Conservation (phyloP, 352 stramenopile species). For the Thraustochytrium aureum region DNA sequence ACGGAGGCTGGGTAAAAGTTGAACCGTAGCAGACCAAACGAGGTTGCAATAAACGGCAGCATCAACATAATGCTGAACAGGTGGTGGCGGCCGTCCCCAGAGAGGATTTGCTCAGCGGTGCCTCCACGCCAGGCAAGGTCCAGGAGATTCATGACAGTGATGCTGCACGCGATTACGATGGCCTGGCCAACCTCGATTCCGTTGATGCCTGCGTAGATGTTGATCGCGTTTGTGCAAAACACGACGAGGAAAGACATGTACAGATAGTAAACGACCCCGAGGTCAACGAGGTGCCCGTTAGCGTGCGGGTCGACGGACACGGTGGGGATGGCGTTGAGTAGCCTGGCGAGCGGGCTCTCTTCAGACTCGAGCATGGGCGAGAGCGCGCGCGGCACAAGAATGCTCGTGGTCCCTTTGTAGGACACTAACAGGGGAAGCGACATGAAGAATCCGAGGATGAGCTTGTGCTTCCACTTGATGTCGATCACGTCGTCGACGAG, state of each 20-base stretch:
- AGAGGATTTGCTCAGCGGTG: slow-evolving; percentile 62
- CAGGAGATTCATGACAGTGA: slow-evolving; percentile 92
- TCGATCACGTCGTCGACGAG: slow-evolving; percentile 95
- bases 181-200: slow-evolving; percentile 91
- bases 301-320: slow-evolving; percentile 57
- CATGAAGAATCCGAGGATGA: slow-evolving; percentile 93
- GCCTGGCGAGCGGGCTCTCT: not conserved
- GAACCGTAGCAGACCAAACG: slow-evolving; percentile 87
- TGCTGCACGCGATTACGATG: slow-evolving; percentile 83
- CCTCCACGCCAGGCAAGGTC: slow-evolving; percentile 82
- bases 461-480: slow-evolving; percentile 93
- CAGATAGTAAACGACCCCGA: slow-evolving; percentile 92
- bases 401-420: slow-evolving; percentile 92
- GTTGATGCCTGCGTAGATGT: slow-evolving; percentile 99
- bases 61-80: slow-evolving; percentile 96
- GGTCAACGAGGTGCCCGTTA: slow-evolving; percentile 80
- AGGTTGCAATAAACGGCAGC: slow-evolving; percentile 85
- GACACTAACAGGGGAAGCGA: slow-evolving; percentile 94
- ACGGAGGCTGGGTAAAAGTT: slow-evolving; percentile 97
- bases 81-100: slow-evolving; percentile 67
- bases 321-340: slow-evolving; percentile 14
- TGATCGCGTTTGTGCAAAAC: slow-evolving; percentile 99
- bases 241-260: slow-evolving; percentile 99
- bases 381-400: slow-evolving; percentile 65
- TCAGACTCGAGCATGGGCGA: not conserved